These are phyloP conservation scores for Babesia ovata DNA, from an alignment of 169 alveolate species.

Conservation along the genomic window DNA sequence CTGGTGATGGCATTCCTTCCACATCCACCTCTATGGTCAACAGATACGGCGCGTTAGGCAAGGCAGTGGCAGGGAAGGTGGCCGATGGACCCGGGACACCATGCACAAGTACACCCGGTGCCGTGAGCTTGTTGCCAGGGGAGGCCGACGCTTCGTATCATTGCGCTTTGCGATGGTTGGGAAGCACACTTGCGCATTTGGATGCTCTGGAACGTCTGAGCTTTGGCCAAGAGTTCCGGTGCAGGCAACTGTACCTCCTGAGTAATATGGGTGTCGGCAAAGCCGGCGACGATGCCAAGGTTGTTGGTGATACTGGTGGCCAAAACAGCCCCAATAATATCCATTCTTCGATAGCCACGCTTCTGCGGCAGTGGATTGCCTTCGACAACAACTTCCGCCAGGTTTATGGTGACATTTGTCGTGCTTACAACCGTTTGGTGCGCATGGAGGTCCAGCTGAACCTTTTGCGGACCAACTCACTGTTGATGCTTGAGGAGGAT, in stretches of 20 bases:
- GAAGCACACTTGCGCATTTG: conserved; percentile 6
- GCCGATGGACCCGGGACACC: not conserved
- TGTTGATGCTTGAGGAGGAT: conserved; percentile 19
- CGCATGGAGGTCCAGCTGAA: conserved; percentile 28
- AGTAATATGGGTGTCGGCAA: not conserved
- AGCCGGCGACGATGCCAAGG: not conserved
- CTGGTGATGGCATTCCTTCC: not conserved
- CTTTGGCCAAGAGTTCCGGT: conserved; percentile 3
- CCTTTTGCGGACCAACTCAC: conserved; percentile 32
- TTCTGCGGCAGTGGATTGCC: conserved; percentile 2
- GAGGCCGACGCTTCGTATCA: not conserved
- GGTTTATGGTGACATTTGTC: not conserved
- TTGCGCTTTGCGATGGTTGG: conserved; percentile 13
- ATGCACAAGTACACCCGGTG: not conserved
- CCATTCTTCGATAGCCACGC: not conserved
- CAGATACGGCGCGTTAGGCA: too few relatives aligned
- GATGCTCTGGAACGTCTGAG: conserved; percentile 16
- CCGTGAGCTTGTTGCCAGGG: not conserved
- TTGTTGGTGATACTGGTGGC: not conserved
- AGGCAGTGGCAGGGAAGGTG: not conserved
- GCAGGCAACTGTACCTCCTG: conserved; percentile 3
- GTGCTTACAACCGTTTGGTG: conserved; percentile 2
- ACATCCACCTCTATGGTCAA: too few relatives aligned
- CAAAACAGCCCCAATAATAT: not conserved
- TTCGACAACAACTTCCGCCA: conserved; percentile 8